Conservation (phyloP, 225 moss, liverwort and hornwort species). For the Pseudoscleropodium purum region DNA sequence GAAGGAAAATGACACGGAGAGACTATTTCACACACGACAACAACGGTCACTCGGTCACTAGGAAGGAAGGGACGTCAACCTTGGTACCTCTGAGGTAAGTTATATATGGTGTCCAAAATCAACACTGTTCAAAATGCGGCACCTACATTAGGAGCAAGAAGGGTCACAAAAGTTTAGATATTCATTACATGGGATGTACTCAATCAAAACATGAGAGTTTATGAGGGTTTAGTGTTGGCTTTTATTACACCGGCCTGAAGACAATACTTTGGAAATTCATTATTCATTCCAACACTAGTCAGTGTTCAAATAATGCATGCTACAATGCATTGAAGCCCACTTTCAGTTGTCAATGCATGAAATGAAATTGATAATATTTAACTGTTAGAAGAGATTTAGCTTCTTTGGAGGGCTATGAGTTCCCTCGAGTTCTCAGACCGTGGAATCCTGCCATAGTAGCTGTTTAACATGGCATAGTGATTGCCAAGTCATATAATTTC, state of each 20-base stretch:
- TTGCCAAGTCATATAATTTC: too few species aligned
- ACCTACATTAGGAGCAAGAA: not conserved
- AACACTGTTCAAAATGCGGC: not conserved
- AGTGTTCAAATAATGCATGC: too few species aligned
- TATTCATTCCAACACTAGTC: not conserved
- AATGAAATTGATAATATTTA: not conserved
- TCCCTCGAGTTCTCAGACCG: too few species aligned
- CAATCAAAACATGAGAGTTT: not conserved
- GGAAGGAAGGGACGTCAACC: not conserved
- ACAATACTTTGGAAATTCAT: not conserved
- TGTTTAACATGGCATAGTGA: too few species aligned
- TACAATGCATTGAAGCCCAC: accelerated
- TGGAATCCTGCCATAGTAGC: too few species aligned
- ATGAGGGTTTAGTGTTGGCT: not conserved
- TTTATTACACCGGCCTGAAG: accelerated
- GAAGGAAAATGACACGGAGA: not conserved
- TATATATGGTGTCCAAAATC: not conserved
- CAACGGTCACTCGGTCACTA: not conserved
- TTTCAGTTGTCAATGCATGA: not conserved
- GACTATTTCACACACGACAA: not conserved
- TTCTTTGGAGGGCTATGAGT: too few species aligned
- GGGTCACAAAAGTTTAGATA: not conserved
- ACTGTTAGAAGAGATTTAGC: too few species aligned
- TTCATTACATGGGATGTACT: too few species aligned
- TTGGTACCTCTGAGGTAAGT: not conserved